These are phyloP conservation scores for Tulasnella sp. DNA, from an alignment of 768 basidiomycete species.

Conservation along the genomic window DNA sequence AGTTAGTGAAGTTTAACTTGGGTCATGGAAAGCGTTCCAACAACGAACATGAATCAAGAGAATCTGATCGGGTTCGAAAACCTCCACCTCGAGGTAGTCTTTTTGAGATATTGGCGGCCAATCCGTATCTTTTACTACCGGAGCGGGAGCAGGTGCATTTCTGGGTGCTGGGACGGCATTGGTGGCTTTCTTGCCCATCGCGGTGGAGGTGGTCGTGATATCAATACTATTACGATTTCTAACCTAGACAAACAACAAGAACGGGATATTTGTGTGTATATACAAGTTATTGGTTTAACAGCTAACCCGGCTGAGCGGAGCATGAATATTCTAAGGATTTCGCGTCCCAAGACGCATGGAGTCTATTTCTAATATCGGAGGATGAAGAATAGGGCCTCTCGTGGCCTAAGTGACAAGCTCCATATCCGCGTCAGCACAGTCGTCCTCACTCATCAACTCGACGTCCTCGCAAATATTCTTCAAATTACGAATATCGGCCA, in stretches of 20 bases:
- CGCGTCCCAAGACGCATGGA: too few species aligned
- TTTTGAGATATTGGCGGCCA: slow-evolving; percentile 53
- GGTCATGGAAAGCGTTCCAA: slow-evolving; percentile 13
- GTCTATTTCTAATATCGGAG: too few species aligned
- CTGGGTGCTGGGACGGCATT: not conserved
- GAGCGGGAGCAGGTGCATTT: not conserved
- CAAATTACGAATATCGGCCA: not conserved
- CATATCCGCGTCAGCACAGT: not conserved
- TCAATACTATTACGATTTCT: not conserved
- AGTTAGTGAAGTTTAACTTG: not conserved
- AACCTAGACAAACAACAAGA: not conserved
- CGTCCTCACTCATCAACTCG: not conserved
- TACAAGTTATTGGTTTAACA: not conserved
- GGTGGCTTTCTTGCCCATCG: not conserved
- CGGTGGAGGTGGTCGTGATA: not conserved
- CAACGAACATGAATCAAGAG: slow-evolving; percentile 61
- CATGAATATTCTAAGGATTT: too few species aligned
- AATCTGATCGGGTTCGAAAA: slow-evolving; percentile 67
- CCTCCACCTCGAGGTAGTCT: slow-evolving; percentile 50
- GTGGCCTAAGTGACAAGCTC: too few species aligned
- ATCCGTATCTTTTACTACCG: not conserved
- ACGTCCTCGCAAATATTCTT: not conserved
- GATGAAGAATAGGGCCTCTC: too few species aligned
- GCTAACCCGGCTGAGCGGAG: too few species aligned
- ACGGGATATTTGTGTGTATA: not conserved